Conservation (phyloP, 805 yeast species). For the Metschnikowia arizonensis region DNA sequence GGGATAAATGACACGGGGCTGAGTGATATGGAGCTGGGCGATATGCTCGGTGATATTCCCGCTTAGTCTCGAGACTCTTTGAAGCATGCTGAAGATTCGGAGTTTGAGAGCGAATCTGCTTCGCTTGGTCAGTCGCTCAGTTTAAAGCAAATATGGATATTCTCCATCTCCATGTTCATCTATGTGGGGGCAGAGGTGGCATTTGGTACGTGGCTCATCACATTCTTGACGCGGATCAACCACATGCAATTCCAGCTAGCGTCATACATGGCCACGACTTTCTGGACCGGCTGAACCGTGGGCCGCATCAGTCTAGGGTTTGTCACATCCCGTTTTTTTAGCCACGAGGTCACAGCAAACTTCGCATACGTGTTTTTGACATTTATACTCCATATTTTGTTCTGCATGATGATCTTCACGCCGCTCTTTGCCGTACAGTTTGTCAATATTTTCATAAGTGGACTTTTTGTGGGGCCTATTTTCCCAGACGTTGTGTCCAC, state of each 20-base stretch:
- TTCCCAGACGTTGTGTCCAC: slow-evolving; percentile 68
- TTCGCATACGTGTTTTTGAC: slow-evolving; percentile 34
- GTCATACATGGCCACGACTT: slow-evolving; percentile 47
- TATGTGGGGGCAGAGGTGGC: slow-evolving; percentile 53
- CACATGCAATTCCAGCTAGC: slow-evolving; percentile 32
- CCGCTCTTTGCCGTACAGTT: slow-evolving; percentile 26
- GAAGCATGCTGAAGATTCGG: slow-evolving; percentile 6
- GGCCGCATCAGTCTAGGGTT: slow-evolving; percentile 51
- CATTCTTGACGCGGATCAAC: slow-evolving; percentile 42
- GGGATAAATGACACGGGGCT: background rate
- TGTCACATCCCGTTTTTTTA: slow-evolving; percentile 47
- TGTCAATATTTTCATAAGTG: slow-evolving; percentile 38
- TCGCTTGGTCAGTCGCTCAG: slow-evolving; percentile 31
- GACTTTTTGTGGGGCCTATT: slow-evolving; percentile 50
- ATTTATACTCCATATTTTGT: slow-evolving; percentile 25
- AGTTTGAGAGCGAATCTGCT: slow-evolving; percentile 11
- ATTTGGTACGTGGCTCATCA: slow-evolving; percentile 51
- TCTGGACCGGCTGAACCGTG: slow-evolving; percentile 48
- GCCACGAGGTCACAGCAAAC: slow-evolving; percentile 45
- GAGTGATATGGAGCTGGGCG: slow-evolving; percentile 5
- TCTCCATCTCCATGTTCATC: slow-evolving; percentile 40
- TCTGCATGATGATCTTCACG: slow-evolving; percentile 30
- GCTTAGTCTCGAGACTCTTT: slow-evolving; percentile 4
- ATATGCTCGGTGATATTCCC: too few species aligned
- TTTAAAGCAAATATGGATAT: slow-evolving; percentile 37